Base-by-base conservation (phyloP, 2,329 filamentous ascomycete species). In the Monosporascus ibericus region DNA sequence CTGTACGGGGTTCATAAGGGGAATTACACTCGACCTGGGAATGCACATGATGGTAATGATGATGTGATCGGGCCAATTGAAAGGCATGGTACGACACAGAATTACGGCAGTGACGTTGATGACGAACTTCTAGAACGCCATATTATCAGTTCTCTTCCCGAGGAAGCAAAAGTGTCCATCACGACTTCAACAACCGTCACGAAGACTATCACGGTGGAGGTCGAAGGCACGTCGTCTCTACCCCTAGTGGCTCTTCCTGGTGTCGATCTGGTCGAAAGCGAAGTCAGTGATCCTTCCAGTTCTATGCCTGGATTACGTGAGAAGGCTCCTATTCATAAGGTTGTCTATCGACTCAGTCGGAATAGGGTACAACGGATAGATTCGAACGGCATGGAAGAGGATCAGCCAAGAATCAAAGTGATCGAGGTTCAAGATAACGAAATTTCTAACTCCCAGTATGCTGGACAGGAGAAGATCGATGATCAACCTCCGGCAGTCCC, bases 131-230 rank as follows among this genome's bases (percentile, higher is more conserved):
- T 73, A 3, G 76, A 79, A 59, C 66, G 65, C 42, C 73, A 78
- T 57, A 84, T 81, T 47, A 66, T 78, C 57, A 76, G 75, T 48
- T 74, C 83, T 0, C 65, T 85, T 5, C 76, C 81, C 1, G 65
- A 75, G 0, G 76, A 80, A 44, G 78, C 82, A 0, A 76, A 75
- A n/a, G 77, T 86, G 6, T 80, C 80, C 8, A 80, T 86, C 38
- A 79, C 77, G 1, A 84, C 81, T 6, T 77, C 78, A 3, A 80
- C 81, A 0, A 76, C 75, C 1, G 84, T 79, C 1, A 81, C 78
- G 7, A 84, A 85, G 56, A 85, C 75, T 15, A 82, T 86, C 59
- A 85, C 83, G 0, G 81, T 86, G 3, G 81, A 86, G 50, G 76
- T 87, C 38, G 75, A 75, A 15, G 80, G 81, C 1, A 70, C 76